Evolutionary conservation across 1,139 yeast genomes (phyloP), one percentile per base, ranked within the genome.

Genomic region (Yamadazyma blattariae): DNA sequence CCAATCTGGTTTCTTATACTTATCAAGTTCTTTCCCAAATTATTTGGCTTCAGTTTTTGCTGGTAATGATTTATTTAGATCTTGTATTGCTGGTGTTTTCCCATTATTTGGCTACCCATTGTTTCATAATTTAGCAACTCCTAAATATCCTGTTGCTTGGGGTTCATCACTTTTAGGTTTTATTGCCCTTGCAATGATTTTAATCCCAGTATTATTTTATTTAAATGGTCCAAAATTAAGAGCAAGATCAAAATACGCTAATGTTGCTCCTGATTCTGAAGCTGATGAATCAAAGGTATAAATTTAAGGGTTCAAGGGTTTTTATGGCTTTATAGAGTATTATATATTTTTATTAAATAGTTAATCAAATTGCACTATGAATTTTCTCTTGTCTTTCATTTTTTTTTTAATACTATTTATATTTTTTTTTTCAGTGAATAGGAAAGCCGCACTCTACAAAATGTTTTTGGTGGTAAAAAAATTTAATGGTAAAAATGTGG

Each of bases 21-120:
- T 63, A 48, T 56, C 61, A 7, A 51, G 50, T 48, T 41, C 50
- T 2, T 71, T 64, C 51, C 59, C 54, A 34, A 53, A 62, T 33
- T 69, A 66, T 47, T 54, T 73, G 50, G 84, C 83, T 0, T 75
- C 82, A 3, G 81, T 75, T 4, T 77, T 74, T 52, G 82, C 82
- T 2, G 72, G 78, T 23, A 77, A 77, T 46, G 77, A 68, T n/a
- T 58, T 77, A 35, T 65, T 68, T 45, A 64, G 84, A 46, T 68
- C 80, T 1, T 59, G 61, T 3, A 64, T 75, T 50, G 86, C 82
- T 0, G 79, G 79, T 26, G 74, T 74, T 3, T 80, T 80, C 64
- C 86, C 87, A 30, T 57, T 80, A 32, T 78, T 81, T 50, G 84
- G 81, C 4, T 53, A 59, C 31, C 65, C 71, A 2, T 61, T 79